phyloP scores from a whole-genome alignment of 495 filamentous ascomycete species.

The Bryoglossum gracile region DNA sequence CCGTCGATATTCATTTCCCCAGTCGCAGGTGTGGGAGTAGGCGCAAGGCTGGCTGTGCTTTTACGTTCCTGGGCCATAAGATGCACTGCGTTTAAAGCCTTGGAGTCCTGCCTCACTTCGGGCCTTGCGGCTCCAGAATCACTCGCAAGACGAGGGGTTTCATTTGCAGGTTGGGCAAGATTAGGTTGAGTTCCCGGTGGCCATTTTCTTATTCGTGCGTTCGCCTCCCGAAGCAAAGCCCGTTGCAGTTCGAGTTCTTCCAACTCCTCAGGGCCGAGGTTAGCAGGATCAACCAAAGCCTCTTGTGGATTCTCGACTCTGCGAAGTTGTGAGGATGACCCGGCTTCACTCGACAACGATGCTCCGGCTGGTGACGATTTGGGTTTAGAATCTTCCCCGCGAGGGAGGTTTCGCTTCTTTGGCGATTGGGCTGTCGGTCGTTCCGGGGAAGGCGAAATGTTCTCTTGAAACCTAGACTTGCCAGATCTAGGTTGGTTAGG shows the following conservation, averaged over 20 bases:
- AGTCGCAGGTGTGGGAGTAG: conserved; percentile 19
- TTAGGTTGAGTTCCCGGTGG: too few relatives aligned
- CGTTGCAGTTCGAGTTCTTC: conserved; percentile 16
- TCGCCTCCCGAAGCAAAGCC: conserved; percentile 11
- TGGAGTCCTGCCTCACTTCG: not conserved
- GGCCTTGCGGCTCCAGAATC: too few relatives aligned
- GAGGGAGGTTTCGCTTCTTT: not conserved
- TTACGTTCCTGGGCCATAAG: conserved; percentile 4
- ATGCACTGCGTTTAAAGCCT: not conserved
- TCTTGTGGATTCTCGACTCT: conserved; percentile 1
- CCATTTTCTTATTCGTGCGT: conserved; percentile 3
- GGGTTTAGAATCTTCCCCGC: too few relatives aligned
- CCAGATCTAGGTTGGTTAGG: not conserved
- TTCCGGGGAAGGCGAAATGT: conserved; percentile 16
- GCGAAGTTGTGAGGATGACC: conserved; percentile 10
- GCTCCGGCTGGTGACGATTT: too few relatives aligned
- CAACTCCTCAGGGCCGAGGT: conserved; percentile 2
- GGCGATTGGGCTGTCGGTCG: conserved; percentile 1
- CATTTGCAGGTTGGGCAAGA: not conserved
- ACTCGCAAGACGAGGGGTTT: not conserved
- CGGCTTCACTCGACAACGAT: conserved; percentile 6
- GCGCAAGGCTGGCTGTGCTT: conserved; percentile 18
- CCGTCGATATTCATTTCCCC: conserved; percentile 14
- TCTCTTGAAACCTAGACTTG: conserved; percentile 20
- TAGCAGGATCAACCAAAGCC: not conserved